Percentiles rank a stretch among this genome's conserved stretches.
phyloP scores from a whole-genome alignment of 352 stramenopile species.

The Phytophthora litchii region DNA sequence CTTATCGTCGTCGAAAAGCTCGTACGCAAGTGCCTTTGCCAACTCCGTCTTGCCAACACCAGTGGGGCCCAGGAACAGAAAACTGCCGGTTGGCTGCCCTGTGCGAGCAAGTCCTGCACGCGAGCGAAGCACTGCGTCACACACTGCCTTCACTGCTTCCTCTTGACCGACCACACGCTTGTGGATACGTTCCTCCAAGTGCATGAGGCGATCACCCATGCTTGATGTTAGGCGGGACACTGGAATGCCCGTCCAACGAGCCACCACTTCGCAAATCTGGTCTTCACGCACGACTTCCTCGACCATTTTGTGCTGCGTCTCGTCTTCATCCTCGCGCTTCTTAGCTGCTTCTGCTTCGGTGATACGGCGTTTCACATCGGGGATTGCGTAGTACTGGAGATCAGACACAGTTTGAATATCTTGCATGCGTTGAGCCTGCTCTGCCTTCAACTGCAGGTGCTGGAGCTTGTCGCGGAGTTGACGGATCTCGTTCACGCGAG shows the following conservation, averaged over 20 bases:
- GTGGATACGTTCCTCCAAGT: slow-evolving; percentile 86
- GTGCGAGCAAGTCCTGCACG: slow-evolving; percentile 89
- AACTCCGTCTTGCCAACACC: slow-evolving; percentile 97
- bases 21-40: slow-evolving; percentile 93
- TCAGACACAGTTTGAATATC: slow-evolving; percentile 96
- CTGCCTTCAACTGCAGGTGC: slow-evolving; percentile 93
- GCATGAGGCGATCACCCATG: slow-evolving; percentile 82
- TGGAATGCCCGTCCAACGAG: slow-evolving; percentile 91
- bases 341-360: slow-evolving; percentile 80
- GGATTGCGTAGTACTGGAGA: slow-evolving; percentile 96
- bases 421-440: slow-evolving; percentile 92
- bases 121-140: slow-evolving; percentile 91
- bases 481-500: slow-evolving; percentile 92
- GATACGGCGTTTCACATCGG: slow-evolving; percentile 91
- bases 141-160: slow-evolving; percentile 91
- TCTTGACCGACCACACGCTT: slow-evolving; percentile 95
- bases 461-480: slow-evolving; percentile 94
- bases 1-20: slow-evolving; percentile 96
- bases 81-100: slow-evolving; percentile 93
- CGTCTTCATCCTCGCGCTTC: slow-evolving; percentile 59
- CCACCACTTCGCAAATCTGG: slow-evolving; percentile 91
- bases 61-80: slow-evolving; percentile 96
- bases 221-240: slow-evolving; percentile 81
- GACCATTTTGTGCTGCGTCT: slow-evolving; percentile 70
- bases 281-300: slow-evolving; percentile 88